Base-by-base conservation (phyloP, 208 protist species). In the Crithidia bombi region DNA sequence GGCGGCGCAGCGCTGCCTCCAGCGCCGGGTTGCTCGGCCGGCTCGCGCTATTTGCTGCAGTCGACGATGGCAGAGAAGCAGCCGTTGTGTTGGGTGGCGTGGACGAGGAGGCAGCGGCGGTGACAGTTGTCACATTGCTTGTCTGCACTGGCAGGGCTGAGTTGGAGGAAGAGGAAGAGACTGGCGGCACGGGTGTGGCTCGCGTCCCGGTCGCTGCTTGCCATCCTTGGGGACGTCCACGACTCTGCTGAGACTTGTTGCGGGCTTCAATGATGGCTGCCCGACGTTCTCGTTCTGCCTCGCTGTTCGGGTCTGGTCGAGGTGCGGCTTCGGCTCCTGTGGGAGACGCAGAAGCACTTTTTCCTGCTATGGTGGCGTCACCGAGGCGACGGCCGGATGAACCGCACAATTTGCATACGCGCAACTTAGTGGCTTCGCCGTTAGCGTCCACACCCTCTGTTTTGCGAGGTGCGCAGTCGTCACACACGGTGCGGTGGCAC, bases 1-100 rank as follows among this genome's bases (percentile, higher is more conserved):
- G 76, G 21, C 91, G 88, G 21, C 83, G 81, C 69, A 94, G 62
- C 14, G 87, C 89, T n/a, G 91, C 91, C 41, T 90, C 87, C 6
- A 94, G 72, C 1, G 81, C 78, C 4, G 91, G 89, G 61, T 89
- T 96, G 28, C 25, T 35, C 1, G 41, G 30, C 15, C 30, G 21
- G 19, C 15, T 33, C 35, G 55, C 44, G 23, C 4, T 56, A 21
- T 26, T 28, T 21, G 26, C 36, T n/a, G 35, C 3, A 2, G 57
- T 1, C 21, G 68, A 15, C 25, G 57, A 9, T 28, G 58, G 19
- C 26, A 49, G 17, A 7, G 43, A 1, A 28, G 41, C 25, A 35
- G 25, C 21, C 39, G n/a, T 2, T 26, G 46, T 2, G 3, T 68
- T 51, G 28, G 61, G 21, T 6, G 57, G 5, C 26, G 32, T 30